phyloP scores from a whole-genome alignment of 768 basidiomycete genomes.

The Clitopilus hobsonii region DNA sequence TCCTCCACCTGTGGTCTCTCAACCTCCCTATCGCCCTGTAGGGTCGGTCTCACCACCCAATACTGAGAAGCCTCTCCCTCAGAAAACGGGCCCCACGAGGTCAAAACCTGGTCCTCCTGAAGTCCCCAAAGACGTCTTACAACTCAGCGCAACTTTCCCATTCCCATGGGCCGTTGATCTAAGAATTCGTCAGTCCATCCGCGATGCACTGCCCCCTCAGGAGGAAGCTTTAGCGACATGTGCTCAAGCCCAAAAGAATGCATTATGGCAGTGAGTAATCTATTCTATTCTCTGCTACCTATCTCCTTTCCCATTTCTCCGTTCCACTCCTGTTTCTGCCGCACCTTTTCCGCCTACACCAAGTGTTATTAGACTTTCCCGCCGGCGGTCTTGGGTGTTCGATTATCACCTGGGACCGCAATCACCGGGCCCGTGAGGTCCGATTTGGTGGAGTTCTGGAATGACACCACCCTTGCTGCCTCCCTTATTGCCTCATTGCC shows the following conservation, averaged over 20 bases:
- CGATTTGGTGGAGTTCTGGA: neutral
- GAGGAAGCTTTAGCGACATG: conserved; percentile 57
- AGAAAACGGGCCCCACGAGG: conserved; percentile 5
- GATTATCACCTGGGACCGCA: neutral
- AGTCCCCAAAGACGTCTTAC: conserved; percentile 43
- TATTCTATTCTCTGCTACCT: conserved; percentile 9
- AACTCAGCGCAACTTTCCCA: conserved; percentile 64
- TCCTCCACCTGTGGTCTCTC: conserved; percentile 4
- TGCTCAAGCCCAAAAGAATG: conserved; percentile 60
- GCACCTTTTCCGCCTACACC: neutral
- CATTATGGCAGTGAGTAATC: conserved; percentile 64
- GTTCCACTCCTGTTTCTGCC: neutral
- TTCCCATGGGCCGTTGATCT: conserved; percentile 66
- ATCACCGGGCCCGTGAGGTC: neutral
- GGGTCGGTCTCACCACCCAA: conserved; percentile 6
- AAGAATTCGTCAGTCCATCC: conserved; percentile 57
- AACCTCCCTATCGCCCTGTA: conserved; percentile 7
- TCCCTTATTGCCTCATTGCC: neutral
- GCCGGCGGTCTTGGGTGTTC: neutral
- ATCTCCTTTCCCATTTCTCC: neutral
- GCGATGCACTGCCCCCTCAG: conserved; percentile 56
- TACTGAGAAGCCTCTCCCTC: neutral
- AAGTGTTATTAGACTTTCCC: neutral
- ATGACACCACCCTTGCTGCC: neutral
- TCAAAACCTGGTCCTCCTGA: conserved; percentile 27